These are phyloP conservation scores for Medicago lupulina DNA, from an alignment of 306 rosid genomes.

Conservation along the genomic window DNA sequence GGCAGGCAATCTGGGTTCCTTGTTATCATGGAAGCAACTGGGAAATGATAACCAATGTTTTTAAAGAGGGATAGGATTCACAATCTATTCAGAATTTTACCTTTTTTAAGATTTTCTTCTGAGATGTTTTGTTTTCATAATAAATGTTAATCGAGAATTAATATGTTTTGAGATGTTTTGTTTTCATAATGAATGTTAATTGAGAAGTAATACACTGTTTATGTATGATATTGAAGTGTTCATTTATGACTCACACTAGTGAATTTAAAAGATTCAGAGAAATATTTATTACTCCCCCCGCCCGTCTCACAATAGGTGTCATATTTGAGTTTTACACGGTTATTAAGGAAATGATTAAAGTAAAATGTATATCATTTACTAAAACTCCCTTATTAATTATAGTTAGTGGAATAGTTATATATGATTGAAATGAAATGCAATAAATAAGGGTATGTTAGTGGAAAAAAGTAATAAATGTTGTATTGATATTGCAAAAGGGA, in stretches of 20 bases:
- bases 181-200: slow-evolving; percentile 15
- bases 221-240: slow-evolving; percentile 17
- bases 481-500: too few species aligned
- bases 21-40: not conserved
- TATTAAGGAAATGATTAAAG: too few species aligned
- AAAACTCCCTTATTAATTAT: too few species aligned
- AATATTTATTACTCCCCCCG: not conserved
- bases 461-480: too few species aligned
- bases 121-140: too few species aligned
- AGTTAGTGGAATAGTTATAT: too few species aligned
- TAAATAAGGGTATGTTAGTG: too few species aligned
- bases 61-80: slow-evolving; percentile 12
- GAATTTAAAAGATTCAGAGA: slow-evolving; percentile 8
- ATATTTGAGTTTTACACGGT: too few species aligned
- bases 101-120: not conserved
- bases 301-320: too few species aligned
- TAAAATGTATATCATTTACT: too few species aligned
- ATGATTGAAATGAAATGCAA: too few species aligned
- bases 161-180: slow-evolving; percentile 10
- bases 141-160: too few species aligned
- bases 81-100: not conserved
- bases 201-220: slow-evolving; percentile 5
- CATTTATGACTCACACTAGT: not conserved
- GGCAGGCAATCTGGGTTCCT: not conserved
- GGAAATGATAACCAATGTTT: slow-evolving; percentile 22